Percentiles rank a stretch among this genome's conserved stretches.
These are phyloP conservation scores for Blastobotrys indianensis DNA, from an alignment of 1,139 yeast genomes.

Conservation along the genomic window DNA sequence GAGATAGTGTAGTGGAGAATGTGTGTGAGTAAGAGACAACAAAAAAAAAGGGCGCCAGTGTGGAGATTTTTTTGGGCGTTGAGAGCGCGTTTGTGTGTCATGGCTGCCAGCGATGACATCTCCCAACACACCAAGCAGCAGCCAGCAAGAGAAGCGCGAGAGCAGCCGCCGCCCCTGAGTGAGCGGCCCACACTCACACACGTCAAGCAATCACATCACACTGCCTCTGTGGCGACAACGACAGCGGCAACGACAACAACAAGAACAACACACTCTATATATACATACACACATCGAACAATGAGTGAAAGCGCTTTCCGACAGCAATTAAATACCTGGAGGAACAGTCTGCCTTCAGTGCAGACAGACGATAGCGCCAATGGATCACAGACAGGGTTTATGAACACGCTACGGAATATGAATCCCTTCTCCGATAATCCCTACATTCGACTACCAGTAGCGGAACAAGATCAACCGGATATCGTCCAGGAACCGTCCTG, in stretches of 20 bases:
- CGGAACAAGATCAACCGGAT: conserved; percentile 39
- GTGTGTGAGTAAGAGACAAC: neutral
- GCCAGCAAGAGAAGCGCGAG: no score
- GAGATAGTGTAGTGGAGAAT: neutral
- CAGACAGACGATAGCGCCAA: conserved; percentile 8
- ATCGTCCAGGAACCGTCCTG: conserved; percentile 49
- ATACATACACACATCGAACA: neutral
- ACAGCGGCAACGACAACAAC: no score
- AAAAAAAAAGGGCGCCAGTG: neutral
- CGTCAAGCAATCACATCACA: no score
- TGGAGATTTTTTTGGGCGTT: no score
- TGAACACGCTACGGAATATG: conserved; percentile 19
- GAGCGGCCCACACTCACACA: no score
- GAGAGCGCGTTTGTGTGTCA: no score
- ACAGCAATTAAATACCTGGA: conserved; percentile 35
- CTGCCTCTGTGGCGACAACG: no score
- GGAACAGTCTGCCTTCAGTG: conserved; percentile 23
- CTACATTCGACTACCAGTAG: conserved; percentile 48
- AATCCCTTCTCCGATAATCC: conserved; percentile 41
- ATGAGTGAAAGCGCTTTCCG: conserved; percentile 33
- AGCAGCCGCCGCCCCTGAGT: no score
- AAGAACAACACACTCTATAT: neutral
- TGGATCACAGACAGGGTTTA: conserved; percentile 16
- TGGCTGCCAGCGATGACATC: neutral
- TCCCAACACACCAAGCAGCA: no score